Conservation (phyloP, 306 rosid genomes). For the Castanopsis chinensis region DNA sequence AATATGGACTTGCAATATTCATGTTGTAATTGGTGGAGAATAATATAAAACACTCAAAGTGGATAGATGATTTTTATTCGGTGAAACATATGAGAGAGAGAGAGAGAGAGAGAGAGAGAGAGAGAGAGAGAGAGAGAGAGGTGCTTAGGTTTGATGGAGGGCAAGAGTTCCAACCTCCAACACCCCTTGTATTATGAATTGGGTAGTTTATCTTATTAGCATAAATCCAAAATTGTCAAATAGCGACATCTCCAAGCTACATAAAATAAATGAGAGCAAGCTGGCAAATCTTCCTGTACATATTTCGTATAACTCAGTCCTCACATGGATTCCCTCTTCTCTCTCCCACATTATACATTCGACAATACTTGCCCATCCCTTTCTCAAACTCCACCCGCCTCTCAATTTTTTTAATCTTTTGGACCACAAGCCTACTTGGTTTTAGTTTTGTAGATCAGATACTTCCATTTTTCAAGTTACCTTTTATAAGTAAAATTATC, state of each 20-base stretch:
- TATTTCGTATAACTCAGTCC: constrained; percentile 29
- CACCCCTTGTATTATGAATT: not conserved
- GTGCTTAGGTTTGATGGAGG: too few species aligned
- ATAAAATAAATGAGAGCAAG: constrained; percentile 40
- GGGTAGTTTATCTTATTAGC: constrained; percentile 19
- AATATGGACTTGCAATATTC: too few species aligned
- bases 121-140: too few species aligned
- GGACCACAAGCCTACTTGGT: constrained; percentile 34
- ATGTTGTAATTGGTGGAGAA: too few species aligned
- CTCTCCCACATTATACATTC: constrained; percentile 28
- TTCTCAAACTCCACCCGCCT: constrained; percentile 45
- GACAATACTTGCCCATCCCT: constrained; percentile 34
- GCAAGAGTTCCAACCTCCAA: not conserved
- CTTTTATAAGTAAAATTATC: not conserved
- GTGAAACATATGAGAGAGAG: too few species aligned
- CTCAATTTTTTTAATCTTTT: constrained; percentile 24
- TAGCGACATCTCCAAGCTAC: constrained; percentile 49
- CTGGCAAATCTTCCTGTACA: constrained; percentile 59
- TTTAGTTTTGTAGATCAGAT: constrained; percentile 13
- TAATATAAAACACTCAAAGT: too few species aligned
- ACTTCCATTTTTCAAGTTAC: constrained; percentile 7
- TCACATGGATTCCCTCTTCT: constrained; percentile 63
- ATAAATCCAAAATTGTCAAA: constrained; percentile 30
- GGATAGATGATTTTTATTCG: too few species aligned
- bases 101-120: too few species aligned